Percentiles rank a stretch among this genome's conserved stretches.
These are phyloP conservation scores for Dysphania ambrosioides DNA, from an alignment of 148 eudicot genomes.

Conservation along the genomic window DNA sequence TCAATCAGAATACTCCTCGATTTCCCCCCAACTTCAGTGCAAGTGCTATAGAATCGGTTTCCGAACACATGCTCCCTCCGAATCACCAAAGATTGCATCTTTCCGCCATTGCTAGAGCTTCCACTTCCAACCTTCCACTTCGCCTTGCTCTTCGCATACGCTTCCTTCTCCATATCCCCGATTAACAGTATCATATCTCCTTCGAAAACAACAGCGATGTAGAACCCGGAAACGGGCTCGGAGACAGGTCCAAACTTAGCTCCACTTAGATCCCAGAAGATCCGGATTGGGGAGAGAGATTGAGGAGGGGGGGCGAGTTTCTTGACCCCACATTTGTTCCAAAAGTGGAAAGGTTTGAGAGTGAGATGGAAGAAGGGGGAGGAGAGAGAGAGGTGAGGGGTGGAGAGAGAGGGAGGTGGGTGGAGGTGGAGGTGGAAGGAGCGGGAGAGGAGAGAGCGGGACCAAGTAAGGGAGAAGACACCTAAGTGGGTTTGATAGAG, in stretches of 20 bases:
- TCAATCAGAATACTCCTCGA: constrained; percentile 45
- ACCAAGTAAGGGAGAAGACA: constrained; percentile 65
- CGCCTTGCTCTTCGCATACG: constrained; percentile 21
- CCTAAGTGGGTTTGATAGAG: constrained; percentile 60
- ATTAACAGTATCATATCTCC: constrained; percentile 39
- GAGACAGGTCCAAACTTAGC: constrained; percentile 63
- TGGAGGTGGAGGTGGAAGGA: constrained; percentile 42
- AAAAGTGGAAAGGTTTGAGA: constrained; percentile 53
- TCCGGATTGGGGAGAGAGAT: neutral
- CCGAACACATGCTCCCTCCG: constrained; percentile 68
- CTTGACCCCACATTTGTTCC: constrained; percentile 47
- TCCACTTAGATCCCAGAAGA: constrained; percentile 52
- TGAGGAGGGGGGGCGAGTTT: constrained; percentile 16
- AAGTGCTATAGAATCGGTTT: constrained; percentile 41
- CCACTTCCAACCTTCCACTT: neutral
- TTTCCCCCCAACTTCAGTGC: constrained; percentile 39
- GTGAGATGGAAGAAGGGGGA: constrained; percentile 38
- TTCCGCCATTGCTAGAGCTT: neutral
- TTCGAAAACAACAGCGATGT: constrained; percentile 41
- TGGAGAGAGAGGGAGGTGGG: constrained; percentile 11
- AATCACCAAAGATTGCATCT: constrained; percentile 35
- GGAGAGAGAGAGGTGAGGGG: constrained; percentile 17
- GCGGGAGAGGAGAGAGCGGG: constrained; percentile 39
- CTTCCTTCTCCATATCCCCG: constrained; percentile 44
- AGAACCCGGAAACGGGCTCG: constrained; percentile 62